Conservation (phyloP, 176 grass and related monocot species). For the Hordeum marinum region DNA sequence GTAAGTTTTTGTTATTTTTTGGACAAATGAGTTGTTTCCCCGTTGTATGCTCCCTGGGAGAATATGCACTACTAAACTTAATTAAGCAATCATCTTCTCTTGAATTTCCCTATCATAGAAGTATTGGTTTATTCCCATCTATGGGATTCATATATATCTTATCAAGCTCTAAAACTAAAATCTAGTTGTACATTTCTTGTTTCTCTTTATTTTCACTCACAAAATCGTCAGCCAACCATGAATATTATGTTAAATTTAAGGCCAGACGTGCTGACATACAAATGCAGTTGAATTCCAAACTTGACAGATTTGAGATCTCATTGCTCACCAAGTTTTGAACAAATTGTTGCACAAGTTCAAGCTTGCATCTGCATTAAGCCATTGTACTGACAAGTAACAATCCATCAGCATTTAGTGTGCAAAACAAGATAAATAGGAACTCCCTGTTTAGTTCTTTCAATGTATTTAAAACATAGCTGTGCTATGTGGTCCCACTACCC, state of each 20-base stretch:
- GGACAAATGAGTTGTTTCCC: neutral
- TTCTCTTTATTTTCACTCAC: neutral
- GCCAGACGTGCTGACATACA: neutral
- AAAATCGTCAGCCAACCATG: neutral
- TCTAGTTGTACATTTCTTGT: neutral
- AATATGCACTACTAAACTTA: neutral
- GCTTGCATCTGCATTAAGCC: neutral
- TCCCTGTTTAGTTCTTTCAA: neutral
- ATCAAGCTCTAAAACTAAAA: neutral
- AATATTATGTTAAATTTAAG: neutral
- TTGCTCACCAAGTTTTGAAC: neutral
- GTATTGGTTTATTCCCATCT: constrained; percentile 6
- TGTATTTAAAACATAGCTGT: neutral
- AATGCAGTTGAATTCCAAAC: neutral
- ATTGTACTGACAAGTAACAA: neutral
- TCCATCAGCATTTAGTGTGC: neutral
- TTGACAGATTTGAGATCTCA: neutral
- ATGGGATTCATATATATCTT: constrained; percentile 1
- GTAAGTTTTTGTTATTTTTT: neutral
- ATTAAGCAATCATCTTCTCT: neutral
- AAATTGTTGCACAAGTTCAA: neutral
- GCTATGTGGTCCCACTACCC: neutral
- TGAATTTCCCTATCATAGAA: neutral
- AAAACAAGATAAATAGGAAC: neutral
- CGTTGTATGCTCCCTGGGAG: neutral